phyloP scores from a whole-genome alignment of 495 filamentous ascomycete species.

The Penicillium diatomitis region DNA sequence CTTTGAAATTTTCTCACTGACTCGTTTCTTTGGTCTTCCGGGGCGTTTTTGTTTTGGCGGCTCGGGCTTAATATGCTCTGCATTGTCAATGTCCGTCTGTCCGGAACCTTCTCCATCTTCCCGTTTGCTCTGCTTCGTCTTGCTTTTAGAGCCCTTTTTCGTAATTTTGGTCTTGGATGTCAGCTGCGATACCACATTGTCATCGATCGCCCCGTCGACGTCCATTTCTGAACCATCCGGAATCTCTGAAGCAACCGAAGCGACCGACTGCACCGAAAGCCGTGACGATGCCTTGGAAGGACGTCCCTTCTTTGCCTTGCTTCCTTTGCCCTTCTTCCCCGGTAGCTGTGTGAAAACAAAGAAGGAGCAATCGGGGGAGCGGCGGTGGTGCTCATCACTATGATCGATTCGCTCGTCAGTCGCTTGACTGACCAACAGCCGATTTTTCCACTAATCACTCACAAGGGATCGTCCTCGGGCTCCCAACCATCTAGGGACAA shows the following conservation, averaged over 20 bases:
- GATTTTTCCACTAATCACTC: constrained; percentile 30
- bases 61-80: constrained; percentile 22
- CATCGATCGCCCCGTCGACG: constrained; percentile 49
- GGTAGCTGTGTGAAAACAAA: constrained; percentile 47
- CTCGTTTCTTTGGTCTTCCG: constrained; percentile 53
- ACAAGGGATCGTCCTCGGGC: constrained; percentile 78
- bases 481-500: constrained; percentile 88
- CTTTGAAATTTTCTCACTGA: constrained; percentile 52
- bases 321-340: constrained; percentile 36
- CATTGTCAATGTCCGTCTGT: constrained; percentile 24
- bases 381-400: constrained; percentile 78
- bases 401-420: constrained; percentile 16
- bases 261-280: constrained; percentile 58
- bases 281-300: constrained; percentile 58
- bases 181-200: constrained; percentile 53
- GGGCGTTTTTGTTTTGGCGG: constrained; percentile 33
- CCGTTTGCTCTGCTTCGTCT: constrained; percentile 46
- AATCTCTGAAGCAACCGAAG: constrained; percentile 44
- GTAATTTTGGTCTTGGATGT: constrained; percentile 44
- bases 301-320: constrained; percentile 46
- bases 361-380: constrained; percentile 73
- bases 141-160: constrained; percentile 38
- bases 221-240: constrained; percentile 47
- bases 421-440: background rate
- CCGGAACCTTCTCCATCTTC: constrained; percentile 46